Percentiles rank a stretch among this genome's conserved stretches.
These are phyloP conservation scores for Phlyctochytrium planicorne DNA, from an alignment of 192 early-diverging fungal genomes.

Conservation along the genomic window DNA sequence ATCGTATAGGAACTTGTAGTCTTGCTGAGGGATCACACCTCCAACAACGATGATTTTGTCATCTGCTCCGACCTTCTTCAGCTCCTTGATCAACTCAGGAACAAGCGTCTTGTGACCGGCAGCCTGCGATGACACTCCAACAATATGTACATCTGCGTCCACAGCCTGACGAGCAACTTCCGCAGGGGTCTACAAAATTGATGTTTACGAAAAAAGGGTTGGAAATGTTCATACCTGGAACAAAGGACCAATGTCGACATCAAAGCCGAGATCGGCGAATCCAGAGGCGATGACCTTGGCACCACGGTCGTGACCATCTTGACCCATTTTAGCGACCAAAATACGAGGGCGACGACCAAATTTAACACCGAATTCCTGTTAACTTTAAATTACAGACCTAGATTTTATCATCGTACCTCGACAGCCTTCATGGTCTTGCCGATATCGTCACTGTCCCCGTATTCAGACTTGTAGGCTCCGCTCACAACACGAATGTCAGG, in stretches of 20 bases:
- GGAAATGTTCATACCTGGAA: slow-evolving; percentile 55
- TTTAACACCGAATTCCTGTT: slow-evolving; percentile 57
- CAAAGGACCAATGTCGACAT: slow-evolving; percentile 86
- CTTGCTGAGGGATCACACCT: slow-evolving; percentile 86
- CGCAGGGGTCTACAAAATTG: slow-evolving; percentile 66
- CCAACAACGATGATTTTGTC: slow-evolving; percentile 79
- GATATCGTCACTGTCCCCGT: slow-evolving; percentile 67
- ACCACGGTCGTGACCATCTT: slow-evolving; percentile 92
- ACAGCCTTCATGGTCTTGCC: slow-evolving; percentile 60
- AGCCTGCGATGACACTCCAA: slow-evolving; percentile 84
- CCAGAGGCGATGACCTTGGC: slow-evolving; percentile 91
- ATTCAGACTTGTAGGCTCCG: slow-evolving; percentile 84
- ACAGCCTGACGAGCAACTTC: slow-evolving; percentile 87
- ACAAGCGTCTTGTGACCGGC: slow-evolving; percentile 88
- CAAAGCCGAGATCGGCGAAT: slow-evolving; percentile 87
- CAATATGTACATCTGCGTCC: slow-evolving; percentile 86
- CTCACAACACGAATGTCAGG: slow-evolving; percentile 77
- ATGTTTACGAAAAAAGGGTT: slow-evolving; percentile 4
- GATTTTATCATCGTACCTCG: slow-evolving; percentile 29
- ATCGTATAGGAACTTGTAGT: slow-evolving; percentile 80
- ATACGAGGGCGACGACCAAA: slow-evolving; percentile 86
- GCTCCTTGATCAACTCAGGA: slow-evolving; percentile 73
- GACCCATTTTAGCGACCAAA: slow-evolving; percentile 90
- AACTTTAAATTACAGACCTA: not conserved
- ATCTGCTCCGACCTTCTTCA: slow-evolving; percentile 69